These are phyloP conservation scores for Linanthus parryae DNA, from an alignment of 148 eudicot genomes.

Conservation along the genomic window DNA sequence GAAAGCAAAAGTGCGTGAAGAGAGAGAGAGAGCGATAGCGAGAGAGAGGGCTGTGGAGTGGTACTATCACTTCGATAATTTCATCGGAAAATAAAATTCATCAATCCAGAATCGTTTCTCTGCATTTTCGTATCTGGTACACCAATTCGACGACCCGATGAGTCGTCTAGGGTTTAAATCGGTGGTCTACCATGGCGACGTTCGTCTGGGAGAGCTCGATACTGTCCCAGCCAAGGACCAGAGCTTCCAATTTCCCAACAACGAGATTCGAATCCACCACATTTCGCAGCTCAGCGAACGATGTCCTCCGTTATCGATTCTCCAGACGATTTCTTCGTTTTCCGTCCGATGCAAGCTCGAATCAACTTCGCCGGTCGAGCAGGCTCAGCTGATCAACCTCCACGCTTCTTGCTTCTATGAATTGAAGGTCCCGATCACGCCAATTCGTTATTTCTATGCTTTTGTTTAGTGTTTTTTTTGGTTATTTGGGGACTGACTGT, in stretches of 20 bases:
- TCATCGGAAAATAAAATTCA: not conserved
- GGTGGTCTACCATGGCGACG: constrained; percentile 57
- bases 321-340: constrained; percentile 57
- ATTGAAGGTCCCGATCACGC: constrained; percentile 36
- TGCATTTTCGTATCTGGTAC: too few relatives aligned
- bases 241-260: constrained; percentile 58
- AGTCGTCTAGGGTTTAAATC: constrained; percentile 65
- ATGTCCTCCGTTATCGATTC: constrained; percentile 65
- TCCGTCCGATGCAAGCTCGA: constrained; percentile 76
- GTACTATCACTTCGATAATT: not conserved
- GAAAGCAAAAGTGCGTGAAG: not conserved
- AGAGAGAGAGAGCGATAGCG: not conserved
- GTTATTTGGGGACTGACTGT: constrained; percentile 1
- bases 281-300: constrained; percentile 52
- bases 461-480: not conserved
- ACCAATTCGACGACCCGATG: constrained; percentile 10
- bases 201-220: constrained; percentile 49
- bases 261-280: constrained; percentile 69
- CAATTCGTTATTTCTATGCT: not conserved
- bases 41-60: not conserved
- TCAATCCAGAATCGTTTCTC: too few relatives aligned
- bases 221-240: constrained; percentile 35
- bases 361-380: constrained; percentile 34
- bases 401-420: constrained; percentile 69
- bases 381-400: constrained; percentile 39